Percentiles rank a stretch among this genome's conserved stretches.
These are phyloP conservation scores for Polychaeton citri DNA, from an alignment of 2,329 filamentous ascomycete species.

Conservation along the genomic window DNA sequence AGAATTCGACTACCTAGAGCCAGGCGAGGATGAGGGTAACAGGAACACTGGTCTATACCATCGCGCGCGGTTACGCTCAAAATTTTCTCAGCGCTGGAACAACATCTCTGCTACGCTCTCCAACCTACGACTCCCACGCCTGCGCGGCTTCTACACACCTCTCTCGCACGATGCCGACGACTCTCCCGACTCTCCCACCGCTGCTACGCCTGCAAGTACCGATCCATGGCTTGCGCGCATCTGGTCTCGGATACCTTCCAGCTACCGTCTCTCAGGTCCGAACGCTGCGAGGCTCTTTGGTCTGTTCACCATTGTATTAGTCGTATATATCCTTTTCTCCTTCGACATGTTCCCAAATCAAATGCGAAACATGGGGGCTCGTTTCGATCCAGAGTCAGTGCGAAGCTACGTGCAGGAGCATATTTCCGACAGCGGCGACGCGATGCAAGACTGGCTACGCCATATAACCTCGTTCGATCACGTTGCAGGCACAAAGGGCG, in stretches of 20 bases:
- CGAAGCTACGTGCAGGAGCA: conserved; percentile 60
- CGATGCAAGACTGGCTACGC: conserved; percentile 52
- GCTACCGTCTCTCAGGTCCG: conserved; percentile 44
- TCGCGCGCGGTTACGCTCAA: conserved; percentile 30
- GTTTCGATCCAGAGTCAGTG: conserved; percentile 75
- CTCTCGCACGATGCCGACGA: conserved; percentile 4
- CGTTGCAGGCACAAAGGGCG: conserved; percentile 86
- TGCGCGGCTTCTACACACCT: conserved; percentile 30
- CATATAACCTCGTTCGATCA: conserved; percentile 78
- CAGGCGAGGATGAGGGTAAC: conserved; percentile 12
- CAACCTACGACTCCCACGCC: conserved; percentile 37
- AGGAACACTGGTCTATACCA: conserved; percentile 17
- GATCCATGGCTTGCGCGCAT: conserved; percentile 6
- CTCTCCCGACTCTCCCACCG: background rate
- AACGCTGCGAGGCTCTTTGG: conserved; percentile 62
- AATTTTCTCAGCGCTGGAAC: conserved; percentile 44
- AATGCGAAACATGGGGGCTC: conserved; percentile 49
- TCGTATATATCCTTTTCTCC: conserved; percentile 76
- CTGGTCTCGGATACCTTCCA: conserved; percentile 20
- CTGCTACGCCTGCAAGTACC: background rate
- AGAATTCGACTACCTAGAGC: conserved; percentile 74
- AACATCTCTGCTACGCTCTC: conserved; percentile 45
- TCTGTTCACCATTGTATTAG: conserved; percentile 57
- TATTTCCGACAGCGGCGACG: conserved; percentile 45
- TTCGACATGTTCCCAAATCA: conserved; percentile 67